These are phyloP conservation scores for Bauhinia variegata DNA, from an alignment of 306 rosid genomes.

Conservation along the genomic window DNA sequence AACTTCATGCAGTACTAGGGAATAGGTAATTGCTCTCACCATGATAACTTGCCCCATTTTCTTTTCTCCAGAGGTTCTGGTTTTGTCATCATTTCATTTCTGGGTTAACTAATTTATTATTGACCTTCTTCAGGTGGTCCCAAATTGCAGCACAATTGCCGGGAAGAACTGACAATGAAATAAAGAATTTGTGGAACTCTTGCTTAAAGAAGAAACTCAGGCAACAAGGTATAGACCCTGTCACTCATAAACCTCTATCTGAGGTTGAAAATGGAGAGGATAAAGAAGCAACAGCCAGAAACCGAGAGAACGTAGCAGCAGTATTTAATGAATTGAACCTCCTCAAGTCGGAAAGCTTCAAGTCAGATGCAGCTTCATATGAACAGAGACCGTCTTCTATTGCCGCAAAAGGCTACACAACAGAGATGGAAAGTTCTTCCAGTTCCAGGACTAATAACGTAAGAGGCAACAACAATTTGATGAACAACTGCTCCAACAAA, in stretches of 20 bases:
- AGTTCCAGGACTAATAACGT: constrained; percentile 29
- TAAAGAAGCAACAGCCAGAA: constrained; percentile 28
- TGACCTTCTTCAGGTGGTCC: constrained; percentile 68
- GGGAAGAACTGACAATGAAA: constrained; percentile 91
- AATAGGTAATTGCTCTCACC: constrained; percentile 50
- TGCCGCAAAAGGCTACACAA: constrained; percentile 31
- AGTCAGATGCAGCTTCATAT: constrained; percentile 44
- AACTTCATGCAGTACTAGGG: constrained; percentile 59
- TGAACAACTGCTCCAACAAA: constrained; percentile 33
- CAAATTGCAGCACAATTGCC: constrained; percentile 85
- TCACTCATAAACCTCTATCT: constrained; percentile 71
- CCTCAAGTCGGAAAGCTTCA: constrained; percentile 44
- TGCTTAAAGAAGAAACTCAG: constrained; percentile 82
- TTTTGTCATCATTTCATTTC: not conserved
- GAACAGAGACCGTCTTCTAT: constrained; percentile 47
- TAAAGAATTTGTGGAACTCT: constrained; percentile 91
- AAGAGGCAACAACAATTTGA: constrained; percentile 32
- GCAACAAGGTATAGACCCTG: constrained; percentile 85
- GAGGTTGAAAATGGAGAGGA: constrained; percentile 52
- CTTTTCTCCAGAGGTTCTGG: not conserved
- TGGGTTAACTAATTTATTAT: constrained; percentile 14
- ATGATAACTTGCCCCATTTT: not conserved
- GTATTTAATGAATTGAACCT: constrained; percentile 51
- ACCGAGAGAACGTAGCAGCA: constrained; percentile 35
- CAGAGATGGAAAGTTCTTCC: constrained; percentile 46